Evolutionary conservation across 257 asterid genomes (phyloP), one percentile per base, ranked within the genome.

Genomic region (Nyctanthes arbortristis): DNA sequence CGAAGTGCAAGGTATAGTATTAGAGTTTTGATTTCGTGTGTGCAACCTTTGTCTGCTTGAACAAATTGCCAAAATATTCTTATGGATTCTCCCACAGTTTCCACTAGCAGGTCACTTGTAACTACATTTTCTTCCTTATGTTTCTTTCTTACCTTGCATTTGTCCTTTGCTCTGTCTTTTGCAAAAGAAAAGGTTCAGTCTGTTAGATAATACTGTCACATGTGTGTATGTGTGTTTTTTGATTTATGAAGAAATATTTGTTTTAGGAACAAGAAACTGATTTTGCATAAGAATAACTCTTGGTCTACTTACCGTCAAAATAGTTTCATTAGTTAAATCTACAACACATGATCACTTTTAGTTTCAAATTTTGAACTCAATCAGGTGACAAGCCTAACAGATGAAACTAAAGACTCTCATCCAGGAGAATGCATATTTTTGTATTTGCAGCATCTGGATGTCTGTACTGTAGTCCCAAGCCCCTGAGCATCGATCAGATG

Each of bases 71-170:
- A 94, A 32, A 91, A 92, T 39, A 88, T 86, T 60, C 99, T 75
- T 72, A 94, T 91, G 1, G 97, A 89, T 80, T 94, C 99, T 81
- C 89, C 99, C 36, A 91, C 76, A 24, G 79, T 94, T 79, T 91
- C 97, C 65, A 88, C 97, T 37, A 94, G 81, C 85, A 79, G 75
- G 18, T 89, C 98, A 40, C 87, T 85, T 39, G 96, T 84, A 16
- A 91, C 76, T n/a, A 68, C 81, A 65, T 84, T 78, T 31, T 85
- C 95, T 6, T 75, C 82, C 0, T 9, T 61, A 32, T 74, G 85
- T 14, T 60, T 69, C 25, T 70, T 81, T 76, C 74, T 80, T 4
- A 71, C 83, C 75, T 78, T 87, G 77, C 69, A 77, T 57, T 68
- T 86, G 61, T 79, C 84, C 60, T 78, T 84, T 75, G 61, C 14